These are phyloP conservation scores for Pelargonium nanum DNA, from an alignment of 345 rosid species.

Conservation along the genomic window DNA sequence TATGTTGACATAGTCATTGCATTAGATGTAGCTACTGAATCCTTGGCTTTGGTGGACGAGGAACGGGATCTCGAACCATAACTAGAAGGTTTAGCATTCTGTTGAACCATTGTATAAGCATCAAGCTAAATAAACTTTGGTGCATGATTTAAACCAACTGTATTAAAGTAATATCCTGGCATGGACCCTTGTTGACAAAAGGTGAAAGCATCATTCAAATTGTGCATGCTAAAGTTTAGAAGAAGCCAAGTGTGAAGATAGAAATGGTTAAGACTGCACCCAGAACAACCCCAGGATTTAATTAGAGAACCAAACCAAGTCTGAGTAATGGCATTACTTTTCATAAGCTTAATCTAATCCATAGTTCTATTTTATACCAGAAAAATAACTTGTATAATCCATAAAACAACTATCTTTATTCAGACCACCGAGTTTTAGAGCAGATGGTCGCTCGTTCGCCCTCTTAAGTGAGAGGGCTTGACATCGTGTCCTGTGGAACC, in stretches of 20 bases:
- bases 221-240: not conserved
- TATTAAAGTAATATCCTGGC: not conserved
- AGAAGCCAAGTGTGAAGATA: not conserved
- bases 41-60: constrained; percentile 31
- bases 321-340: not conserved
- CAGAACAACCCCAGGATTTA: too few species aligned
- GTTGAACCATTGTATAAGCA: constrained; percentile 16
- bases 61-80: constrained; percentile 54
- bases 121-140: not conserved
- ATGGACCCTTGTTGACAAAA: not conserved
- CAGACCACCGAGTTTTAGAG: not conserved
- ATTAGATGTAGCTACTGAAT: constrained; percentile 23
- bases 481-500: too few species aligned
- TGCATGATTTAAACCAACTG: not conserved
- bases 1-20: constrained; percentile 27
- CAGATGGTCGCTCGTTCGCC: not conserved
- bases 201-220: not conserved
- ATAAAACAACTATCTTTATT: too few species aligned
- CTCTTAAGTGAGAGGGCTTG: not conserved
- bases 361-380: too few species aligned
- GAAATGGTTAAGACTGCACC: too few species aligned
- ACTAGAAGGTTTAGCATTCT: constrained; percentile 50
- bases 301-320: not conserved
- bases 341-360: not conserved
- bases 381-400: too few species aligned